Base-by-base conservation (phyloP, 2,329 filamentous ascomycete species). In the Talaromyces sp. region DNA sequence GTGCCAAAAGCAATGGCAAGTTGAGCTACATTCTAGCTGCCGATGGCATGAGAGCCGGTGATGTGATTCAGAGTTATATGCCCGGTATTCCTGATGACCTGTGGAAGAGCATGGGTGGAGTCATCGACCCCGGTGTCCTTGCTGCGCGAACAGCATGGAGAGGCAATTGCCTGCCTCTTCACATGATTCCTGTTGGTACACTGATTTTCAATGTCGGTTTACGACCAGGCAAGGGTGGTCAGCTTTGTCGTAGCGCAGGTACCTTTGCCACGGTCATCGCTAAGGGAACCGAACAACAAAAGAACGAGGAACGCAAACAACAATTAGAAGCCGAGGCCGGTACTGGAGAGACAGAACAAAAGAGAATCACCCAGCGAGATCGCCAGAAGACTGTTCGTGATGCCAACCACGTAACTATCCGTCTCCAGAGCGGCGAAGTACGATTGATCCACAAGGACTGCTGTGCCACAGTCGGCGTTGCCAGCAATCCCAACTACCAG, bases 131-230 rank as follows among this genome's bases (percentile, higher is more conserved):
- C 11, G 96, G 96, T 89, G 92, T 99, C 77, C 82, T 99, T 68
- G 95, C 96, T 8, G 91, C 95, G 35, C 95, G 92, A 82, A 99
- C 96, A 27, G 93, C 93, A 1, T 93, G 93, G 82, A 87, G 92
- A 73, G 95, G 95, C 63, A 99, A 99, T 79, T 99, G 95, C 76
- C 80, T 99, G 70, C 95, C 95, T 15, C 83, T 99, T 75, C 91
- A 96, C 79, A 95, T 99, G 89, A 91, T 99, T 67, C 96, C 95
- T 1, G 86, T 97, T 45, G 94, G 95, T n/a, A 97, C 93, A 2
- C 87, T 92, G 49, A 88, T 99, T 61, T 97, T 90, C 83, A 95
- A 94, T 70, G 89, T 99, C 39, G 94, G 94, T 13, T 91, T 86
- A 59, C 82, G 90, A 31, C 84, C 88, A 4, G 85, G 86, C 37